phyloP scores from a whole-genome alignment of 495 filamentous ascomycete genomes.

The Margaritispora aquatica region DNA sequence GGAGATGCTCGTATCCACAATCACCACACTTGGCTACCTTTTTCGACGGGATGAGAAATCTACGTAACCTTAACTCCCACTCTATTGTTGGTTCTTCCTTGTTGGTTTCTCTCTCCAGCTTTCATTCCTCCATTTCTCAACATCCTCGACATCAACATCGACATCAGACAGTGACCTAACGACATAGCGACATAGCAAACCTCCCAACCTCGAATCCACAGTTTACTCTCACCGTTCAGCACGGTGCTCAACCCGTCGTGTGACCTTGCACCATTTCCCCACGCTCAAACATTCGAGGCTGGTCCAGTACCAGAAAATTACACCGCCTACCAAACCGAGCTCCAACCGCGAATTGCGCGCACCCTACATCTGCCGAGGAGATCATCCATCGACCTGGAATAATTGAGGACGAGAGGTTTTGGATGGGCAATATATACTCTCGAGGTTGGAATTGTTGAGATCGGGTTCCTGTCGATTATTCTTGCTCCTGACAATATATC shows the following conservation, averaged over 20 bases:
- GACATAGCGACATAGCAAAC: too few species aligned
- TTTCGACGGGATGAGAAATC: too few species aligned
- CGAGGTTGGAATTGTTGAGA: background rate
- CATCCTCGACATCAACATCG: background rate
- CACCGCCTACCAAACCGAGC: background rate
- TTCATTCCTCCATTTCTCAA: background rate
- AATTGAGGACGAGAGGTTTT: background rate
- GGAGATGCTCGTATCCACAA: too few species aligned
- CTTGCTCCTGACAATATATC: too few species aligned
- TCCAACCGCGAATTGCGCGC: background rate
- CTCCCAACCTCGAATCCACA: too few species aligned
- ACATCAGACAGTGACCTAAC: too few species aligned
- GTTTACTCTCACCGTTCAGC: background rate
- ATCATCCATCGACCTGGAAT: background rate
- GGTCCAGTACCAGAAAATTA: background rate
- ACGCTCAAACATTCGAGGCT: background rate
- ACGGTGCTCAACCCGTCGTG: background rate
- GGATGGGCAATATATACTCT: background rate
- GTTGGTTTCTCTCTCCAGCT: background rate
- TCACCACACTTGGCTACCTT: too few species aligned
- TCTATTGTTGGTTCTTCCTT: background rate
- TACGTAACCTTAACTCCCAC: too few species aligned
- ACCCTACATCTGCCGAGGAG: background rate
- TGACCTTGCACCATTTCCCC: background rate
- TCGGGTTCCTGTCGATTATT: background rate